Conservation (phyloP, 139 green algal genomes). For the Chlorella sorokiniana region DNA sequence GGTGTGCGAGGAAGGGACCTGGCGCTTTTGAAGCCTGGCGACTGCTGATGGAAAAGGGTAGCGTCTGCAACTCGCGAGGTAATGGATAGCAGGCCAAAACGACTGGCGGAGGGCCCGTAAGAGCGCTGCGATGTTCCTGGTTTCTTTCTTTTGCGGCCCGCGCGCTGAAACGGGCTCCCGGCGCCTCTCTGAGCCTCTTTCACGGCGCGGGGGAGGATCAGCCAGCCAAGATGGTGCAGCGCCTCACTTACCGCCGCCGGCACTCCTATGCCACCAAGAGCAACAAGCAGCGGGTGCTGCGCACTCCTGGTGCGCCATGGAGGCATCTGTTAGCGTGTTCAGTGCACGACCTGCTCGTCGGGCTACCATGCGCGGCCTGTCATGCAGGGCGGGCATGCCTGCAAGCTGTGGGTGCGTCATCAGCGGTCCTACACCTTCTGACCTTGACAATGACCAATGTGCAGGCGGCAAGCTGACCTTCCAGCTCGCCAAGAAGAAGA, state of each 20-base stretch:
- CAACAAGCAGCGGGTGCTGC: constrained; percentile 90
- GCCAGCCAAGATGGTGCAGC: constrained; percentile 79
- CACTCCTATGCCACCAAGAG: constrained; percentile 94
- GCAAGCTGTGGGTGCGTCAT: not conserved
- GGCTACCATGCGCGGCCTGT: not conserved
- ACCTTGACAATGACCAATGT: too few species aligned
- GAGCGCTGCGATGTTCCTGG: not conserved
- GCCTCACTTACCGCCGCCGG: constrained; percentile 77
- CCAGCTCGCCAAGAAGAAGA: constrained; percentile 93
- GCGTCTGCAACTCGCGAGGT: too few species aligned
- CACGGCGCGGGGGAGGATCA: not conserved
- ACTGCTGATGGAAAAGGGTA: too few species aligned
- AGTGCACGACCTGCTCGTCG: not conserved
- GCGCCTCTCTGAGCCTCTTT: too few species aligned
- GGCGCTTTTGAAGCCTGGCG: too few species aligned
- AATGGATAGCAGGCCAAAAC: too few species aligned
- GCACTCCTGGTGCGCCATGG: constrained; percentile 82
- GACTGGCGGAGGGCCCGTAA: not conserved
- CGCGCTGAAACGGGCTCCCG: not conserved
- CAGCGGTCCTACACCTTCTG: too few species aligned
- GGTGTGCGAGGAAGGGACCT: too few species aligned
- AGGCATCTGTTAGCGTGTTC: not conserved
- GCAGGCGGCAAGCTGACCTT: constrained; percentile 90
- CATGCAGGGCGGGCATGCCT: not conserved
- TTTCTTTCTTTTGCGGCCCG: not conserved